Conservation (phyloP, 2,329 filamentous ascomycete genomes). For the Nemania bipapillata region DNA sequence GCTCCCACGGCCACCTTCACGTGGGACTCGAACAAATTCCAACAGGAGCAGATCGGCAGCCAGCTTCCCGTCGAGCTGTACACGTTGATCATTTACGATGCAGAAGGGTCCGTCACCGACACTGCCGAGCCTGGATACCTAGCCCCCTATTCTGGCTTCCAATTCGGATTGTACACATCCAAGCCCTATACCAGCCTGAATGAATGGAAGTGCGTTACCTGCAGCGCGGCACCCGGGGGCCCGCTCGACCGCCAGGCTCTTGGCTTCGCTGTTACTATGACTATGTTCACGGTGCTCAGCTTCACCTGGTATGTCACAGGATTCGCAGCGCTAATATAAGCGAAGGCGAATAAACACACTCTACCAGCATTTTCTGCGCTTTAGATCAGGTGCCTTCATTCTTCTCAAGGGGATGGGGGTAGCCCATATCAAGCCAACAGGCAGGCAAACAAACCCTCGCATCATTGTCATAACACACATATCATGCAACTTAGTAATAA, state of each 20-base stretch:
- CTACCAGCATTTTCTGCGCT: not conserved
- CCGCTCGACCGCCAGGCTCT: constrained; percentile 60
- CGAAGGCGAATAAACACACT: not conserved
- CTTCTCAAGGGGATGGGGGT: not conserved
- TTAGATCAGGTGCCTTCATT: not conserved
- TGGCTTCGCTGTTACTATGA: constrained; percentile 65
- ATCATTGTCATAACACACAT: constrained; percentile 23
- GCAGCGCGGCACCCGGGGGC: constrained; percentile 63
- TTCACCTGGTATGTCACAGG: constrained; percentile 74
- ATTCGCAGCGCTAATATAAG: constrained; percentile 53
- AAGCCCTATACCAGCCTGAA: constrained; percentile 63
- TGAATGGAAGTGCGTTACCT: constrained; percentile 68
- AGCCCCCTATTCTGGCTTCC: constrained; percentile 59
- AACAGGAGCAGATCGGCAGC: constrained; percentile 58
- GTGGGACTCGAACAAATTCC: constrained; percentile 67
- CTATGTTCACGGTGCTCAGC: constrained; percentile 65
- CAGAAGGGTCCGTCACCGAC: constrained; percentile 63
- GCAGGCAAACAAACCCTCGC: constrained; percentile 12
- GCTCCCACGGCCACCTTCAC: constrained; percentile 62
- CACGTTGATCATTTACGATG: constrained; percentile 71
- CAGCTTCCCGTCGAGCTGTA: constrained; percentile 67
- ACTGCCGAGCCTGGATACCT: constrained; percentile 67
- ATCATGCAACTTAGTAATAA: constrained; percentile 25
- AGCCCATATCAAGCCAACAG: not conserved
- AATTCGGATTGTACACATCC: constrained; percentile 68